phyloP scores from a whole-genome alignment of 2,329 filamentous ascomycete genomes.

The Cladophialophora immunda region DNA sequence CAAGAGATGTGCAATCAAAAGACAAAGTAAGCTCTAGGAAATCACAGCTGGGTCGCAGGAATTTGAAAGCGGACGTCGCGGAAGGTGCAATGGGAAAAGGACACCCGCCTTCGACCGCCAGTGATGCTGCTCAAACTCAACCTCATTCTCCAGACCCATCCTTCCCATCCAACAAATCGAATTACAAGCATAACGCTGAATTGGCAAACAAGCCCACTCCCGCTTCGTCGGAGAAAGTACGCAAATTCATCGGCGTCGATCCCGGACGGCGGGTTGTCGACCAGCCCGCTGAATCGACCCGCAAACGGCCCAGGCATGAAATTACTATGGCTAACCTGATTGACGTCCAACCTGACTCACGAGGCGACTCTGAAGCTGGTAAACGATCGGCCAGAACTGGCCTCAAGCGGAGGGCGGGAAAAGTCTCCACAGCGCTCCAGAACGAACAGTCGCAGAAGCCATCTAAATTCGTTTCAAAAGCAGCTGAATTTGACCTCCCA shows the following conservation, averaged over 20 bases:
- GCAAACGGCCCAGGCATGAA: background rate
- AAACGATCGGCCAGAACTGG: conserved; percentile 4
- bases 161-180: background rate
- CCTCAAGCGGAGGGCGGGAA: conserved; percentile 27
- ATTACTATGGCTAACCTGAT: conserved; percentile 12
- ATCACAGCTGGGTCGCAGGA: background rate
- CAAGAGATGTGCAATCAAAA: background rate
- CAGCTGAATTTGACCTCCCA: conserved; percentile 30
- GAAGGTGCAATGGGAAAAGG: background rate
- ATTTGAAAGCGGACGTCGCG: background rate
- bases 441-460: conserved; percentile 8
- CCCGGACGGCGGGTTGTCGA: background rate
- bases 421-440: conserved; percentile 5
- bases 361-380: background rate
- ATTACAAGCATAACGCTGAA: background rate
- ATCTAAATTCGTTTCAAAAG: background rate
- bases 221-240: background rate
- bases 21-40: background rate
- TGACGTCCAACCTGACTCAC: background rate
- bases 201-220: background rate
- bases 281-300: background rate
- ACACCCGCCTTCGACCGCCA: background rate
- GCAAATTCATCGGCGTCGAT: background rate
- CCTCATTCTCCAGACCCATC: background rate
- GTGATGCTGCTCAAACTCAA: background rate